Conservation (phyloP, 495 filamentous ascomycete species). For the Penicillium ucsense region DNA sequence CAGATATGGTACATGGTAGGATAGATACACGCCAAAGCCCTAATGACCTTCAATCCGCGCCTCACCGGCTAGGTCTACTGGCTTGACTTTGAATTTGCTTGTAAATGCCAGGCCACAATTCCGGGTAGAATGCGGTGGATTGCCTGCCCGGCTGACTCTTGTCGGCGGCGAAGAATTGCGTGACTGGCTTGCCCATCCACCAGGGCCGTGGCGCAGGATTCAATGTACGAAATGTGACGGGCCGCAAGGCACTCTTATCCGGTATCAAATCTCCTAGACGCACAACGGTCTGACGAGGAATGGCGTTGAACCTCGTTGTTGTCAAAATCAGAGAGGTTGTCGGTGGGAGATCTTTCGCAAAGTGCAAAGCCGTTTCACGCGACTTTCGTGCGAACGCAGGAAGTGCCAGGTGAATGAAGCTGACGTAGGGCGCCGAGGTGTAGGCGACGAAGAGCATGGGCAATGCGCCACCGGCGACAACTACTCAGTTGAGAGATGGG, state of each 20-base stretch:
- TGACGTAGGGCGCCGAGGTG: slow-evolving; percentile 58
- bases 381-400: slow-evolving; percentile 62
- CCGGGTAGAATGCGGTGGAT: slow-evolving; percentile 32
- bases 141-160: slow-evolving; percentile 25
- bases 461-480: slow-evolving; percentile 47
- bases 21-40: too few species aligned
- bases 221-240: slow-evolving; percentile 31
- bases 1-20: not conserved
- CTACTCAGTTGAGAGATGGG: slow-evolving; percentile 22
- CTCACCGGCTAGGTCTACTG: too few species aligned
- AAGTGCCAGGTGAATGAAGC: slow-evolving; percentile 59
- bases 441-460: slow-evolving; percentile 60
- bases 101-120: slow-evolving; percentile 33
- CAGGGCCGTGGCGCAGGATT: slow-evolving; percentile 24
- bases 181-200: slow-evolving; percentile 21
- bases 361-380: slow-evolving; percentile 54
- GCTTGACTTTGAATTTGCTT: slow-evolving; percentile 23
- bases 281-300: slow-evolving; percentile 30
- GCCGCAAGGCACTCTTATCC: slow-evolving; percentile 21
- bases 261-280: slow-evolving; percentile 29
- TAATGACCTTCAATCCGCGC: too few species aligned
- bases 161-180: slow-evolving; percentile 26
- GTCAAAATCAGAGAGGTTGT: slow-evolving; percentile 56
- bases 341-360: slow-evolving; percentile 50
- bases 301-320: slow-evolving; percentile 53